Base-by-base conservation (phyloP, 2,329 filamentous ascomycete species). In the Calonectria henricotiae region DNA sequence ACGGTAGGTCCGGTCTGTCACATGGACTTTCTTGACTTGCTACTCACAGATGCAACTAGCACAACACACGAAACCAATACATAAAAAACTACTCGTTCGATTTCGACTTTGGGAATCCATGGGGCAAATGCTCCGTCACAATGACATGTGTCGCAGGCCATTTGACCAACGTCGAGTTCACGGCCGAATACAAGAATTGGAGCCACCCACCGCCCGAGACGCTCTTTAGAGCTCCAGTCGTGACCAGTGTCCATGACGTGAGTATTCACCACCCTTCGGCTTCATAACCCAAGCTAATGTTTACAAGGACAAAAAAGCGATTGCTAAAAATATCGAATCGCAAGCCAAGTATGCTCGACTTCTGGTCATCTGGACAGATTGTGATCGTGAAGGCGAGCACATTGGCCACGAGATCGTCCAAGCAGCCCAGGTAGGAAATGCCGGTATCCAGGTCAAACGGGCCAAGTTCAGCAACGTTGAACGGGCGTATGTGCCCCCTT, bases 351-450 rank as follows among this genome's bases (percentile, higher is more conserved):
- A 89, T 79, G 88, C 91, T n/a, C 89, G 87, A 66, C 90, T 92
- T 13, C 86, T 99, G 37, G 96, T 97, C 82, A 98, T 99, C 76
- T 99, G 96, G 96, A 99, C 96, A 0, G 96, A 99, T 87, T 98
- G 96, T 82, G 96, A 99, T 86, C 91, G 95, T 66, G 96, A 99
- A 86, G 96, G 96, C 41, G 96, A 99, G 81, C 93, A 98, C 79
- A 99, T 99, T 75, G 96, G 96, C 7, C 89, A 93, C 44, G 96
- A 99, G 81, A 96, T 99, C 71, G 91, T 94, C 51, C 89, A 93
- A 63, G 92, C 96, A 69, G 96, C 96, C 5, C 85, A 87, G 55
- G 90, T 91, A 77, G 92, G 89, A 11, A 98, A 98, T 73, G 82
- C 87, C 11, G 85, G 86, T 1, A 91, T 99, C 47, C 88, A 94